phyloP scores from a whole-genome alignment of 2,329 filamentous ascomycete species.

The Teratosphaeria viscida region DNA sequence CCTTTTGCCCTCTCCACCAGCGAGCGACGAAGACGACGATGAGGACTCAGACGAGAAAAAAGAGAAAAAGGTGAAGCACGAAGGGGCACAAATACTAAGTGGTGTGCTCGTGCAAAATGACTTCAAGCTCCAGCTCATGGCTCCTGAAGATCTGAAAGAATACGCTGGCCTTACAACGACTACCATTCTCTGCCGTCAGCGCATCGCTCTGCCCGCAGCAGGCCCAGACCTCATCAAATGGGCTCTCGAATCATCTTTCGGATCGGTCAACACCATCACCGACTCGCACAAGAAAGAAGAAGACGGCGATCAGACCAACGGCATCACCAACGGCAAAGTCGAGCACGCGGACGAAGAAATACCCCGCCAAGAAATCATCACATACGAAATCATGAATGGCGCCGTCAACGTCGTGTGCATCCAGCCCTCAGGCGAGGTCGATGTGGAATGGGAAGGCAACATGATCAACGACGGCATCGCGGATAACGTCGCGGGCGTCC shows the following conservation, averaged over 20 bases:
- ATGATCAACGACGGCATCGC: slow-evolving; percentile 96
- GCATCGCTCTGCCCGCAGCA: slow-evolving; percentile 75
- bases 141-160: slow-evolving; percentile 86
- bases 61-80: slow-evolving; percentile 16
- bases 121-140: slow-evolving; percentile 95
- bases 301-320: slow-evolving; percentile 6
- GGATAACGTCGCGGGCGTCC: slow-evolving; percentile 89
- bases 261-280: slow-evolving; percentile 58
- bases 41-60: slow-evolving; percentile 11
- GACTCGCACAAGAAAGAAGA: slow-evolving; percentile 7
- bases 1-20: slow-evolving; percentile 21
- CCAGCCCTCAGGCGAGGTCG: slow-evolving; percentile 60
- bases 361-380: slow-evolving; percentile 37
- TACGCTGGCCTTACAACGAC: slow-evolving; percentile 96
- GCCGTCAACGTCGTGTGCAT: slow-evolving; percentile 58
- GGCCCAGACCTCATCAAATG: slow-evolving; percentile 86
- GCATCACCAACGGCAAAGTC: slow-evolving; percentile 10
- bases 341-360: slow-evolving; percentile 59
- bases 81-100: slow-evolving; percentile 49
- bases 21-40: slow-evolving; percentile 30
- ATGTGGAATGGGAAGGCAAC: slow-evolving; percentile 95
- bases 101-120: slow-evolving; percentile 95
- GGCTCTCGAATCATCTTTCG: slow-evolving; percentile 91
- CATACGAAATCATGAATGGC: slow-evolving; percentile 75
- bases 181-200: slow-evolving; percentile 84